A percentile compares a stretch with the other conserved stretches of the same genome.
Conservation (phyloP, 306 rosid genomes). For the Dalbergia cultrata region DNA sequence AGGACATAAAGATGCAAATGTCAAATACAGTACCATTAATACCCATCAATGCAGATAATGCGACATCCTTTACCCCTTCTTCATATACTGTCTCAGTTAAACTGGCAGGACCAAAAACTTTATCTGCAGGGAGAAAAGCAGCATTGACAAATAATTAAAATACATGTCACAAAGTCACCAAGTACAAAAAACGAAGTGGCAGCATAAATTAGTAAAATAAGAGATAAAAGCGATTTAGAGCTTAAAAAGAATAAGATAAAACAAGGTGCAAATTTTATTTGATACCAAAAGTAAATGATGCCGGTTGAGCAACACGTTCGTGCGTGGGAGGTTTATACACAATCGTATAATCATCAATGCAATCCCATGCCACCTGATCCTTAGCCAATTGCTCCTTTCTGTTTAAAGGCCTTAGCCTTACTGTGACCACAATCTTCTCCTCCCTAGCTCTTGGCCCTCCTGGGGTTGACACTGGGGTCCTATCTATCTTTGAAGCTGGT, state of each 20-base stretch:
- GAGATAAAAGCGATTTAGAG: slow-evolving; percentile 7
- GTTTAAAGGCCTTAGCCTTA: slow-evolving; percentile 88
- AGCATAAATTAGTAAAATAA: background rate
- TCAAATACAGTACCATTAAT: slow-evolving; percentile 74
- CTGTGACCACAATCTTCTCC: slow-evolving; percentile 97
- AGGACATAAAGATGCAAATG: slow-evolving; percentile 18
- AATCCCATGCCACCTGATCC: slow-evolving; percentile 98
- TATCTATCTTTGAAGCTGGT: slow-evolving; percentile 86
- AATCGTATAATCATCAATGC: slow-evolving; percentile 77
- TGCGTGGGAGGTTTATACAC: slow-evolving; percentile 69
- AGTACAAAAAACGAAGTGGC: background rate
- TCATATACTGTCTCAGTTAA: slow-evolving; percentile 87
- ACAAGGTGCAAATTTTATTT: slow-evolving; percentile 15
- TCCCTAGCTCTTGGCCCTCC: slow-evolving; percentile 81
- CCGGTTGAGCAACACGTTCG: slow-evolving; percentile 76
- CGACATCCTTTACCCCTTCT: slow-evolving; percentile 95
- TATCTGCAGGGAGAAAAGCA: slow-evolving; percentile 66
- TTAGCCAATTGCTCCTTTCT: slow-evolving; percentile 88
- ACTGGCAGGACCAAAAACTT: slow-evolving; percentile 82
- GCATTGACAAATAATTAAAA: slow-evolving; percentile 33
- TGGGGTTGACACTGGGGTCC: slow-evolving; percentile 88
- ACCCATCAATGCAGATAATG: slow-evolving; percentile 93
- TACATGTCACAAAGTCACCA: background rate
- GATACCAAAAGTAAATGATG: slow-evolving; percentile 89
- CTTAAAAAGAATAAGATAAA: background rate